Evolutionary conservation across 768 basidiomycete species (phyloP).

Genomic region (Termitomyces sp.): DNA sequence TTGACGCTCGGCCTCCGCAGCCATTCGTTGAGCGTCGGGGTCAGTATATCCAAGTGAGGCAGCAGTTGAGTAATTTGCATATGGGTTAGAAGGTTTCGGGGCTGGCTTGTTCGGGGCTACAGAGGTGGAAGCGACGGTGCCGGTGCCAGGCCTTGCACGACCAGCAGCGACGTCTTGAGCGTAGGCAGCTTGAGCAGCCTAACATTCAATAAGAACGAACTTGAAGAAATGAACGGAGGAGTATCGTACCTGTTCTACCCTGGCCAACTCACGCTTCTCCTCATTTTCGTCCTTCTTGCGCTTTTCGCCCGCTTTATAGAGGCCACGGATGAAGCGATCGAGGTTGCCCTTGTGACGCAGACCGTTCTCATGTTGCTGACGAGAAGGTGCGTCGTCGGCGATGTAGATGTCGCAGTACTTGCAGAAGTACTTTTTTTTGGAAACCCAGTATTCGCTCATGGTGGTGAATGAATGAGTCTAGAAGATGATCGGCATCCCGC

Average conservation of each 20-base stretch:
- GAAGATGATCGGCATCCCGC: not conserved
- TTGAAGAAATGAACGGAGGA: not conserved
- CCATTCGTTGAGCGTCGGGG: conserved; percentile 65
- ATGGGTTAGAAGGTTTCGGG: conserved; percentile 59
- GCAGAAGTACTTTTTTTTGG: conserved; percentile 90
- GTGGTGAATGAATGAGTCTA: conserved; percentile 10
- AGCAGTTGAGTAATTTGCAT: conserved; percentile 86
- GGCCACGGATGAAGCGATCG: conserved; percentile 85
- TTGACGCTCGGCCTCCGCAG: conserved; percentile 59
- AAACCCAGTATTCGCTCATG: conserved; percentile 94
- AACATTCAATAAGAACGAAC: not conserved
- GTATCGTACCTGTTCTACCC: conserved; percentile 71
- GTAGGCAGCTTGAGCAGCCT: conserved; percentile 82
- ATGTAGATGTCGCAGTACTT: conserved; percentile 98
- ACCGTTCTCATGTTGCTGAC: conserved; percentile 90
- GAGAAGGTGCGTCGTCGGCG: conserved; percentile 91
- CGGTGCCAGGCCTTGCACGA: conserved; percentile 39
- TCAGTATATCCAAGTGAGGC: conserved; percentile 80
- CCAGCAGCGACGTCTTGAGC: conserved; percentile 77
- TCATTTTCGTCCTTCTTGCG: conserved; percentile 82
- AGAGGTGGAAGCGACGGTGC: conserved; percentile 34
- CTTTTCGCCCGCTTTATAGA: conserved; percentile 93
- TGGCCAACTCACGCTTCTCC: conserved; percentile 82
- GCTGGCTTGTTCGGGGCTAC: conserved; percentile 39
- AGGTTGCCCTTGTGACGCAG: conserved; percentile 92